These are phyloP conservation scores for Suillus sp. DNA, from an alignment of 768 basidiomycete species.

Conservation along the genomic window DNA sequence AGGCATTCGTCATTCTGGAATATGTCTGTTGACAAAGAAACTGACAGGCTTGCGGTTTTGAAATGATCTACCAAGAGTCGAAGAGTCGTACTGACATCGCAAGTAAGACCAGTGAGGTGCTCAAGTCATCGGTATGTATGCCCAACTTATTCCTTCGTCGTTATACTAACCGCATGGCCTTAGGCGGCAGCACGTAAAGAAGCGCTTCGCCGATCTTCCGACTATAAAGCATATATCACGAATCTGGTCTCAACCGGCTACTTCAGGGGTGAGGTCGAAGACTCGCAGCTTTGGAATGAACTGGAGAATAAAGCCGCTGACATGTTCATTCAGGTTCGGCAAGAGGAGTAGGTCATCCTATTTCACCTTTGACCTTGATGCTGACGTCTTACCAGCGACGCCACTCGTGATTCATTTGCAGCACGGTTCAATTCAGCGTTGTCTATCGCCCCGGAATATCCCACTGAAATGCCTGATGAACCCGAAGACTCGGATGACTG, in stretches of 20 bases:
- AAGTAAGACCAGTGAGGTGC: constrained; percentile 38
- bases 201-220: constrained; percentile 62
- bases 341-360: constrained; percentile 60
- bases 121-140: constrained; percentile 50
- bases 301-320: constrained; percentile 72
- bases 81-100: constrained; percentile 53
- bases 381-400: constrained; percentile 41
- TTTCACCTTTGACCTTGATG: background rate
- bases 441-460: constrained; percentile 38
- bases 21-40: background rate
- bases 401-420: constrained; percentile 75
- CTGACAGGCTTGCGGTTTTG: constrained; percentile 86
- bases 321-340: constrained; percentile 62
- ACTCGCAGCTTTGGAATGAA: constrained; percentile 73
- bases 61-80: constrained; percentile 92
- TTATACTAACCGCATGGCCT: background rate
- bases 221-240: constrained; percentile 71
- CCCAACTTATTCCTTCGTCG: background rate
- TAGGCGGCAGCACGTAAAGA: constrained; percentile 71
- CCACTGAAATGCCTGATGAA: constrained; percentile 19
- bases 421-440: constrained; percentile 68
- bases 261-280: constrained; percentile 78
- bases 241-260: constrained; percentile 67
- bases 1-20: background rate
- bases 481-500: constrained; percentile 82